Conservation (phyloP, 768 basidiomycete species). For the Kondoa subrosea region DNA sequence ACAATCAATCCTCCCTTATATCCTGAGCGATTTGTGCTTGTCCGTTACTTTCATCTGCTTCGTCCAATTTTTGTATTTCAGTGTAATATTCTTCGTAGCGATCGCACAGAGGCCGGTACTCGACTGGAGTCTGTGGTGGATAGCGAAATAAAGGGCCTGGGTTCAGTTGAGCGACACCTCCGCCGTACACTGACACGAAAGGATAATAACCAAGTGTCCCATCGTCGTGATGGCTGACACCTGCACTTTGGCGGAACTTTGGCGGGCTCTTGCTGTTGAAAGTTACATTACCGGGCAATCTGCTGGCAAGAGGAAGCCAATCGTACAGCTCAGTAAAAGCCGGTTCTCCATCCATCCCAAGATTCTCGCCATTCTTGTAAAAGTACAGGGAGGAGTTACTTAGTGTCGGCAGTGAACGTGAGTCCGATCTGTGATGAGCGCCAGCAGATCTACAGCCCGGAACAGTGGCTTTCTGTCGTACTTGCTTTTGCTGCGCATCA, state of each 20-base stretch:
- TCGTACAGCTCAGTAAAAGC: slow-evolving; percentile 82
- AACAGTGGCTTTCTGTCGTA: slow-evolving; percentile 52
- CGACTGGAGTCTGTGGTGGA: slow-evolving; percentile 47
- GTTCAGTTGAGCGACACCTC: slow-evolving; percentile 66
- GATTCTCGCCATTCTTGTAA: slow-evolving; percentile 76
- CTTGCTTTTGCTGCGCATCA: slow-evolving; percentile 37
- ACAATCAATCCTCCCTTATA: background rate
- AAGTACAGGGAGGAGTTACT: slow-evolving; percentile 61
- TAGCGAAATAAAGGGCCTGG: slow-evolving; percentile 73
- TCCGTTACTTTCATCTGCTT: slow-evolving; percentile 43
- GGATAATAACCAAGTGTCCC: slow-evolving; percentile 91
- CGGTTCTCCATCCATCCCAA: slow-evolving; percentile 38
- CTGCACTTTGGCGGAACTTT: too few relatives aligned
- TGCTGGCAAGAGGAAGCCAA: slow-evolving; percentile 61
- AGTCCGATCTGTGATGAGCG: slow-evolving; percentile 30
- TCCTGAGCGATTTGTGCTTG: background rate
- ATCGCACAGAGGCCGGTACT: slow-evolving; percentile 66
- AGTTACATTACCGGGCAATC: slow-evolving; percentile 48
- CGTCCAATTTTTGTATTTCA: slow-evolving; percentile 64
- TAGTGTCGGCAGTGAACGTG: slow-evolving; percentile 52
- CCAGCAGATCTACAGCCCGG: slow-evolving; percentile 31
- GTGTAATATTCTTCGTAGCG: slow-evolving; percentile 68
- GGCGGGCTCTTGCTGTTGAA: slow-evolving; percentile 48
- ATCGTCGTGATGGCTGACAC: slow-evolving; percentile 81
- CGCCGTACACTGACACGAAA: slow-evolving; percentile 81